These are phyloP conservation scores for bread wheat (Triticum aestivum) DNA, from an alignment of 176 grass and related monocot species.

Conservation along the genomic window DNA sequence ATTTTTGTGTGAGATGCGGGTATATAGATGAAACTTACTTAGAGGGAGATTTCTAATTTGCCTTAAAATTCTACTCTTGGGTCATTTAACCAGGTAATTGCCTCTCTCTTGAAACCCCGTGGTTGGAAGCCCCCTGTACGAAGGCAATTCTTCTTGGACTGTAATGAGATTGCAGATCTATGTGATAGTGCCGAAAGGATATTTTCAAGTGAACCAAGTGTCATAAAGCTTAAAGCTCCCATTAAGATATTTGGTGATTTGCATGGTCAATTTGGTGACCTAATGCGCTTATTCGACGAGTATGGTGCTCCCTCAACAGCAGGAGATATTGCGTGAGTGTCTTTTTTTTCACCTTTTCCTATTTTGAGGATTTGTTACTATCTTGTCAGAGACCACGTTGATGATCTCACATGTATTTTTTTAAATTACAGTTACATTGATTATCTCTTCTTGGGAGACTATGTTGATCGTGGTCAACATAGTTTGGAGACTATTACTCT, in stretches of 20 bases:
- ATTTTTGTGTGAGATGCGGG: neutral
- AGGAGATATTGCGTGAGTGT: slow-evolving; percentile 92
- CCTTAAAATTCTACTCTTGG: slow-evolving; percentile 25
- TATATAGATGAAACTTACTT: slow-evolving; percentile 1
- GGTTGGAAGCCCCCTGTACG: slow-evolving; percentile 98
- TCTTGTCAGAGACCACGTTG: neutral
- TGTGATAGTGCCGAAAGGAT: slow-evolving; percentile 93
- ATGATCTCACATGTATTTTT: neutral
- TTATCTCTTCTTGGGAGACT: slow-evolving; percentile 99
- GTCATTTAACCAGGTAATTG: slow-evolving; percentile 61
- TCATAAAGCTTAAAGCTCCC: slow-evolving; percentile 92
- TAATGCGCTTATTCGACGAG: slow-evolving; percentile 98
- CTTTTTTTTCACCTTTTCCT: neutral
- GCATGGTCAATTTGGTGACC: slow-evolving; percentile 98
- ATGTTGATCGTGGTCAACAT: slow-evolving; percentile 98
- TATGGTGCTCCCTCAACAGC: slow-evolving; percentile 99
- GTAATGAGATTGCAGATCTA: slow-evolving; percentile 98
- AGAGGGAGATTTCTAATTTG: neutral
- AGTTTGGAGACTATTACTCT: slow-evolving; percentile 98
- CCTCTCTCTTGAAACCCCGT: slow-evolving; percentile 92
- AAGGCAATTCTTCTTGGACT: slow-evolving; percentile 96
- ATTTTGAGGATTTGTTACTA: neutral
- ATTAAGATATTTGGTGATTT: slow-evolving; percentile 99
- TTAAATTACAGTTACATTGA: slow-evolving; percentile 77
- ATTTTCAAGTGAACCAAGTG: slow-evolving; percentile 89